Evolutionary conservation across 805 yeast genomes (phyloP).

Genomic region (Yarrowia hollandica): DNA sequence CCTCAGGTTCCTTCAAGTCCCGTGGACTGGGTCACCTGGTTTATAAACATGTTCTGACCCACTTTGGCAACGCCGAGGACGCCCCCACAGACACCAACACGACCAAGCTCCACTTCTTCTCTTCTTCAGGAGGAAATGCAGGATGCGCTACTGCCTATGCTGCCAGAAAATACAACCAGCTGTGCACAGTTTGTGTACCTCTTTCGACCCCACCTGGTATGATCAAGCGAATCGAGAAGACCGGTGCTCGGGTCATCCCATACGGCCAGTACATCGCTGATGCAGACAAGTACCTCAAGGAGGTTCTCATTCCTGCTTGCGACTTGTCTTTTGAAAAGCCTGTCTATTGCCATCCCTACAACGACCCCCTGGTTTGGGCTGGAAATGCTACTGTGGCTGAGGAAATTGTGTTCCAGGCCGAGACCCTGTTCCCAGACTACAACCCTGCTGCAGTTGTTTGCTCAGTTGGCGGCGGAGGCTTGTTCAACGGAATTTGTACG

Average conservation of each 20-base stretch:
- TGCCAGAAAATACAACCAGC: slow-evolving; percentile 63
- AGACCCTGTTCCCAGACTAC: slow-evolving; percentile 39
- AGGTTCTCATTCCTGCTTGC: slow-evolving; percentile 55
- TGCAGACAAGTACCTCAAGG: slow-evolving; percentile 76
- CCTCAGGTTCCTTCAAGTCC: slow-evolving; percentile 89
- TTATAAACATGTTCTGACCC: slow-evolving; percentile 55
- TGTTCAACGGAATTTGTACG: slow-evolving; percentile 81
- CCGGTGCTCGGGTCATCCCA: slow-evolving; percentile 57
- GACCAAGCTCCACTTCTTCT: slow-evolving; percentile 52
- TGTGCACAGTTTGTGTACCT: slow-evolving; percentile 64
- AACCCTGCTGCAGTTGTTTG: slow-evolving; percentile 80
- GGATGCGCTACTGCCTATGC: slow-evolving; percentile 97
- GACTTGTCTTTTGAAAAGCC: slow-evolving; percentile 59
- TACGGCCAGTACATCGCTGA: slow-evolving; percentile 77
- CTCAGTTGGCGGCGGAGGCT: slow-evolving; percentile 97
- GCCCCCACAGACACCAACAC: slow-evolving; percentile 3
- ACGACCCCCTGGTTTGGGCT: slow-evolving; percentile 89
- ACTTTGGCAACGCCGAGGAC: slow-evolving; percentile 34
- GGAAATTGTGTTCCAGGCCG: slow-evolving; percentile 72
- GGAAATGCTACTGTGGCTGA: slow-evolving; percentile 94
- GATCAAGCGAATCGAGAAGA: slow-evolving; percentile 47
- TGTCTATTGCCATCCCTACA: slow-evolving; percentile 90
- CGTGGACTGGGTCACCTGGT: slow-evolving; percentile 95
- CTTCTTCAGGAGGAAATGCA: slow-evolving; percentile 96
- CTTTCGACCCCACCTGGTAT: slow-evolving; percentile 49